Base-by-base conservation (phyloP, 306 rosid genomes). In the Cicer bijugum region DNA sequence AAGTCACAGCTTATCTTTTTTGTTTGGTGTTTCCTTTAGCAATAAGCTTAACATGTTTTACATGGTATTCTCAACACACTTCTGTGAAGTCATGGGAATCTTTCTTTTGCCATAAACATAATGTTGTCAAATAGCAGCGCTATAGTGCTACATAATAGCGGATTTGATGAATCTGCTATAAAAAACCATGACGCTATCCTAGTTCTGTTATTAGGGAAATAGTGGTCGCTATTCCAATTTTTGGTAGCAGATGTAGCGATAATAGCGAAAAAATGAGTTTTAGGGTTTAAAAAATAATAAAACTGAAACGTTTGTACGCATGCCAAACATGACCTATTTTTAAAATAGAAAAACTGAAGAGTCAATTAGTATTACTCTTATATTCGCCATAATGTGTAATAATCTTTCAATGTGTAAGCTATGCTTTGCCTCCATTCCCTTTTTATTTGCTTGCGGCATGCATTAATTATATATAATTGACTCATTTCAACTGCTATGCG, bases 11-110 rank as follows among this genome's bases (percentile, higher is more conserved):
- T 74, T 39, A 72, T 19, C 11, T 68, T 43, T 69, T 38, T 60
- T 12, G 12, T 43, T 60, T 58, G 45, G 23, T 57, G 35, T 77
- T 67, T 74, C 51, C 58, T 53, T 46, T 60, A 67, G 72, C 71
- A 61, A 43, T 61, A 44, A 8, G 60, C 63, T 48, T 74, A 12
- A 12, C 46, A 14, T 10, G 83, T 56, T 79, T 72, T 47, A 72
- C 33, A n/a, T 56, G 37, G 44, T 47, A 50, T n/a, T 35, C 50
- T 72, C 35, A 20, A 67, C 57, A 55, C 33, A 38, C 52, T 50
- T 43, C 40, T 16, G 39, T 74, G 48, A 74, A 60, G 38, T 63
- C 40, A 58, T 12, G 43, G 69, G 43, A 72, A 38, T 65, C 19
- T 33, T 43, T 52, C 16, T 37, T 66, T 43, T 58, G 11, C 61